Conservation (phyloP, 176 grass and related monocot genomes). For the Aegilops sharonensis region DNA sequence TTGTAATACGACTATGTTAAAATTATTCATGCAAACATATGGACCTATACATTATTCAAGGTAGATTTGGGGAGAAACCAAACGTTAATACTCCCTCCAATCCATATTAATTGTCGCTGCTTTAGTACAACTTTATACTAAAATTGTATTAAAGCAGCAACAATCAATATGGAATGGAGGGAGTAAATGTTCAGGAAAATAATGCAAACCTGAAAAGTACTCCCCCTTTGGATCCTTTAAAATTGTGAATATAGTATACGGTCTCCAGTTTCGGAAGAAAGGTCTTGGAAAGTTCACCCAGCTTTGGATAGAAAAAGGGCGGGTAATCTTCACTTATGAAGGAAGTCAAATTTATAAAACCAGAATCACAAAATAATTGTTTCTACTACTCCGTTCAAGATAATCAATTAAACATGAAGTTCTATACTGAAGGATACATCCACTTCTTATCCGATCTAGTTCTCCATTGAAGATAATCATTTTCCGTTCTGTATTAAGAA, state of each 20-base stretch:
- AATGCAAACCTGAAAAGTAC: conserved; percentile 73
- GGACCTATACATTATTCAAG: neutral
- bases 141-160: no score
- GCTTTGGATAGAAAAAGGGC: conserved; percentile 94
- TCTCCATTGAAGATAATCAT: conserved; percentile 96
- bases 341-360: conserved; percentile 24
- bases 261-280: conserved; percentile 95
- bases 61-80: neutral
- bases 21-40: neutral
- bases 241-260: conserved; percentile 97
- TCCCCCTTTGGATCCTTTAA: conserved; percentile 86
- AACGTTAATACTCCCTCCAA: no score
- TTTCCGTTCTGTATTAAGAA: conserved; percentile 62
- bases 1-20: neutral
- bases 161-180: no score
- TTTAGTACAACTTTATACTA: no score
- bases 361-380: neutral
- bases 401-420: neutral
- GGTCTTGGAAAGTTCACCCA: conserved; percentile 69
- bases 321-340: conserved; percentile 88
- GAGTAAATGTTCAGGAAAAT: neutral
- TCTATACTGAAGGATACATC: conserved; percentile 74
- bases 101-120: no score
- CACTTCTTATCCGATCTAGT: conserved; percentile 96
- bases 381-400: neutral